phyloP scores from a whole-genome alignment of 306 rosid species.

The Castanopsis chinensis region DNA sequence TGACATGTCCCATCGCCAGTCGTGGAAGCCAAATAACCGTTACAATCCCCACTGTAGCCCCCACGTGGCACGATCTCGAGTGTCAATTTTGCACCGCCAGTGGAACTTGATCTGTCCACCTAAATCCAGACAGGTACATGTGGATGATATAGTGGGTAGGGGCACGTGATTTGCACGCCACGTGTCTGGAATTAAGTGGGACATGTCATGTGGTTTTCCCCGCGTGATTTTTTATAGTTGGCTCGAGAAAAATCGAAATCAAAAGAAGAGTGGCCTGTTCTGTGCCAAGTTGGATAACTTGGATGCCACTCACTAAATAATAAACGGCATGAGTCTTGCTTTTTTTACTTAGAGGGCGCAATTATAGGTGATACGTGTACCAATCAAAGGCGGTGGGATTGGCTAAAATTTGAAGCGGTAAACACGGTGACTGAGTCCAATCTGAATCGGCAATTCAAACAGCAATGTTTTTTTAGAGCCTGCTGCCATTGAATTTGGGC shows the following conservation, averaged over 20 bases:
- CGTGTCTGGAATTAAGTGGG: conserved; percentile 22
- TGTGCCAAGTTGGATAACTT: conserved; percentile 22
- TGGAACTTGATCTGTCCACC: conserved; percentile 20
- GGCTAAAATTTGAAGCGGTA: conserved; percentile 10
- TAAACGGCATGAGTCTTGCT: background rate
- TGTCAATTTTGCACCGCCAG: conserved; percentile 31
- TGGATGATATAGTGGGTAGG: background rate
- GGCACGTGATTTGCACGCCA: conserved; percentile 35
- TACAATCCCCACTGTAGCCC: background rate
- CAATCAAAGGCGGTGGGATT: background rate
- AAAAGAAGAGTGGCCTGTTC: too few relatives aligned
- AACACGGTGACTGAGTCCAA: conserved; percentile 36
- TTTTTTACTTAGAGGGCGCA: background rate
- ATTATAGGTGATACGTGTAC: background rate
- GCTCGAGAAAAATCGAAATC: background rate
- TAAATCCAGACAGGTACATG: conserved; percentile 31
- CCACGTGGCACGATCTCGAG: conserved; percentile 20
- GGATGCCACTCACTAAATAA: conserved; percentile 16
- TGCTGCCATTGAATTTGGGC: background rate
- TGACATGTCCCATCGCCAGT: background rate
- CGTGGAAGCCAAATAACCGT: conserved; percentile 41
- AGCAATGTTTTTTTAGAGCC: too few relatives aligned
- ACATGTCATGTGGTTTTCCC: conserved; percentile 17
- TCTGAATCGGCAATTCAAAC: too few relatives aligned
- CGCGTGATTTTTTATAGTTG: conserved; percentile 20